A percentile compares a stretch with the other conserved stretches of the same genome.
phyloP scores from a whole-genome alignment of 108 stramenopile genomes.

The Mayamaea pseudoterrestris region DNA sequence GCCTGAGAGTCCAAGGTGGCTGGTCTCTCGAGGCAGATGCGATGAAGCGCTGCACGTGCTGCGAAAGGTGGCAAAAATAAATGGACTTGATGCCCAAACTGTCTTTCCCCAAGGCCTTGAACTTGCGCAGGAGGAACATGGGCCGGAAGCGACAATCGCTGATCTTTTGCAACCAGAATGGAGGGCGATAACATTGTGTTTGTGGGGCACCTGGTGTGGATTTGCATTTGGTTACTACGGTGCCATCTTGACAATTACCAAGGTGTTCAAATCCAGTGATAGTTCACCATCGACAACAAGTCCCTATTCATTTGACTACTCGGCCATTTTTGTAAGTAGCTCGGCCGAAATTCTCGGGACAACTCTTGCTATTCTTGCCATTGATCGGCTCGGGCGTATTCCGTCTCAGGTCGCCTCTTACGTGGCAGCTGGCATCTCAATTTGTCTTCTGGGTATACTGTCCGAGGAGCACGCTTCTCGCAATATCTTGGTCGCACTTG shows the following conservation, averaged over 20 bases:
- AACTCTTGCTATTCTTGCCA: constrained; percentile 33
- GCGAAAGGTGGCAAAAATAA: constrained; percentile 32
- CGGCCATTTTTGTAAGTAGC: constrained; percentile 31
- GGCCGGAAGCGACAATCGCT: constrained; percentile 1
- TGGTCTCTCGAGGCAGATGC: constrained; percentile 36
- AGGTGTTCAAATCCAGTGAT: constrained; percentile 33
- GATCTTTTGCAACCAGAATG: constrained; percentile 16
- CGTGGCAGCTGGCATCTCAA: constrained; percentile 37
- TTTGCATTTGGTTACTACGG: constrained; percentile 68
- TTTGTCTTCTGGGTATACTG: constrained; percentile 25
- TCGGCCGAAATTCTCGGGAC: constrained; percentile 61
- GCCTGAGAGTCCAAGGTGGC: constrained; percentile 75
- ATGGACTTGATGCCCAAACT: constrained; percentile 7
- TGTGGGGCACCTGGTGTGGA: constrained; percentile 45
- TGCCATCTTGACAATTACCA: constrained; percentile 41
- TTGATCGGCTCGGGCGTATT: constrained; percentile 55
- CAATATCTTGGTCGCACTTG: constrained; percentile 20
- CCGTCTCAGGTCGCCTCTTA: constrained; percentile 44
- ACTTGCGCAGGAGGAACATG: neutral
- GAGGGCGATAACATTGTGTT: constrained; percentile 19
- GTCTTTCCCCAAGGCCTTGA: neutral
- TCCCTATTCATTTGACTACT: constrained; percentile 24
- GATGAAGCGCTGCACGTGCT: constrained; percentile 55
- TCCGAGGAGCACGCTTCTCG: constrained; percentile 13
- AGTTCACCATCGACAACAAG: neutral